Evolutionary conservation across 306 rosid species (phyloP).

Genomic region (Prinsepia uniflora): DNA sequence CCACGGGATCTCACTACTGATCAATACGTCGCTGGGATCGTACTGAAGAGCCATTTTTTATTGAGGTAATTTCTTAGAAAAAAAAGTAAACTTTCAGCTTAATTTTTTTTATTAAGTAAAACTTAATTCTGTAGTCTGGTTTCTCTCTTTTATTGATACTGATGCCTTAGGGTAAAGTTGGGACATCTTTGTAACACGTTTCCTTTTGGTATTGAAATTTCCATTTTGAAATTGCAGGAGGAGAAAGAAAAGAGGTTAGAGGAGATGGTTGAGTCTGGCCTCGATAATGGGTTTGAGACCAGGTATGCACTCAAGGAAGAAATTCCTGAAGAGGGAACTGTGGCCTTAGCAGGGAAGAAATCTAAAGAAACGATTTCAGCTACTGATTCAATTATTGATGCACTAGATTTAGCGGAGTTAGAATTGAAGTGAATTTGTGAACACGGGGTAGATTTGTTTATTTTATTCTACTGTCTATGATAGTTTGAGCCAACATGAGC

Average conservation of each 20-base stretch:
- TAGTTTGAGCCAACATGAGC: neutral
- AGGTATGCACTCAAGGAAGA: slow-evolving; percentile 59
- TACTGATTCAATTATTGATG: slow-evolving; percentile 78
- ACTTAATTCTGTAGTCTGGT: neutral
- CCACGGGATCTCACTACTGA: slow-evolving; percentile 91
- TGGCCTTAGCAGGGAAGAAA: slow-evolving; percentile 82
- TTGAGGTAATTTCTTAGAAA: slow-evolving; percentile 57
- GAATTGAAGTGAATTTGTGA: slow-evolving; percentile 58
- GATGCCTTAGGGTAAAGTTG: neutral
- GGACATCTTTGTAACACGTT: neutral
- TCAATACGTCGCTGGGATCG: slow-evolving; percentile 99
- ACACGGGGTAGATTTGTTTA: slow-evolving; percentile 50
- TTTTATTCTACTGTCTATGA: neutral
- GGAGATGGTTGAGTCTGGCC: slow-evolving; percentile 74
- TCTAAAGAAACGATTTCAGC: slow-evolving; percentile 86
- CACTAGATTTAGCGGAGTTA: slow-evolving; percentile 72
- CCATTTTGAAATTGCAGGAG: slow-evolving; percentile 62
- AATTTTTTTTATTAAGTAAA: slow-evolving; percentile 4
- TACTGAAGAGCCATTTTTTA: slow-evolving; percentile 91
- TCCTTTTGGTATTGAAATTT: slow-evolving; percentile 8
- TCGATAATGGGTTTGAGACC: slow-evolving; percentile 67
- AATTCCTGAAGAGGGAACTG: slow-evolving; percentile 95
- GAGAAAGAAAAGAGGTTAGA: slow-evolving; percentile 93
- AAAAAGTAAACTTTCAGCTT: neutral
- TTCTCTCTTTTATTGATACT: neutral